phyloP scores from a whole-genome alignment of 371 early-diverging fungal species.

The Mortierella sp. region DNA sequence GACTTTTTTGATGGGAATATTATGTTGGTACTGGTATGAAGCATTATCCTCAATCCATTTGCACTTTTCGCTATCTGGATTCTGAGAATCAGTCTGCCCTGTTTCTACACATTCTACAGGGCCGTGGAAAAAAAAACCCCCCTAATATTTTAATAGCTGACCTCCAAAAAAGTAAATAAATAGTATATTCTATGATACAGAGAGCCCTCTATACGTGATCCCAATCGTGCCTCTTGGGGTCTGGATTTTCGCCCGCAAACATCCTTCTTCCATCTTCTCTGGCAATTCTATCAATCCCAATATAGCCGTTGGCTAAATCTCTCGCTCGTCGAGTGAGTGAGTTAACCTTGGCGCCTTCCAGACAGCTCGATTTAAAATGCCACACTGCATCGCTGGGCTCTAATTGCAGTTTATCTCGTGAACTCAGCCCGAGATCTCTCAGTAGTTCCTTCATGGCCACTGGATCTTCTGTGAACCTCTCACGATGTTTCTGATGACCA shows the following conservation, averaged over 20 bases:
- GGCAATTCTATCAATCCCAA: conserved; percentile 37
- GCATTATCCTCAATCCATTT: conserved; percentile 25
- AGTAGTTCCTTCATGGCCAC: conserved; percentile 25
- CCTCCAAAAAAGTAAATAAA: no score
- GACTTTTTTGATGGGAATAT: background rate
- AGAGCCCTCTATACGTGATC: conserved; percentile 1
- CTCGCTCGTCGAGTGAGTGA: conserved; percentile 16
- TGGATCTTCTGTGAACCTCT: conserved; percentile 17
- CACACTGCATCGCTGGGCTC: conserved; percentile 40
- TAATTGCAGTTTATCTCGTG: conserved; percentile 20
- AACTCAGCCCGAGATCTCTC: conserved; percentile 23
- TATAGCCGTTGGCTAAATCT: conserved; percentile 34
- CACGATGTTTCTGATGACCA: conserved; percentile 47
- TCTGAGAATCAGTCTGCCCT: conserved; percentile 1
- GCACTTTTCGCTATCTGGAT: conserved; percentile 6
- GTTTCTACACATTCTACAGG: no score
- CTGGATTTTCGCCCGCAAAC: background rate
- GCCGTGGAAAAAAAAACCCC: no score
- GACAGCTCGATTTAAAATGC: conserved; percentile 50
- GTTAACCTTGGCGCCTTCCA: conserved; percentile 30
- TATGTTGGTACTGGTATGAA: conserved; percentile 15
- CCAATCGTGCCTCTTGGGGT: conserved; percentile 21
- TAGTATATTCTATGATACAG: no score
- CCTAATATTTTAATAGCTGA: background rate
- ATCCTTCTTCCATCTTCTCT: conserved; percentile 29